Evolutionary conservation across 1,284 basidiomycete species (phyloP).

Genomic region (Pisolithus thermaeus): DNA sequence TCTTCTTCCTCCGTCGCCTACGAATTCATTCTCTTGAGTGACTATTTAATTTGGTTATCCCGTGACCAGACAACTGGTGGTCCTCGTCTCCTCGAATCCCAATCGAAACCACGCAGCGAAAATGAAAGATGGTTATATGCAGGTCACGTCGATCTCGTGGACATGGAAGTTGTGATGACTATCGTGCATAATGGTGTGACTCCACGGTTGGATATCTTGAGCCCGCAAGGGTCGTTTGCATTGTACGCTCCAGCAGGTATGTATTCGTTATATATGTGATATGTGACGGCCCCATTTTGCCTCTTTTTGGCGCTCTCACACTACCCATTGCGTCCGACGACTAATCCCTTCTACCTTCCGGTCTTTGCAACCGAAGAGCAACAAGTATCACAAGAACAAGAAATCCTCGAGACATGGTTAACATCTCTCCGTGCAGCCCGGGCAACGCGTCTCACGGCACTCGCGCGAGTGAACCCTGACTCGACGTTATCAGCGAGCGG

Average conservation of each 20-base stretch:
- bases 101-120: conserved; percentile 16
- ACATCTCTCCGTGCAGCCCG: conserved; percentile 68
- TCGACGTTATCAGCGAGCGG: conserved; percentile 75
- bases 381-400: not conserved
- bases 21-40: conserved; percentile 77
- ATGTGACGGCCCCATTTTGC: not conserved
- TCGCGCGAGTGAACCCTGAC: conserved; percentile 65
- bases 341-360: no score
- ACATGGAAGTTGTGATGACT: conserved; percentile 61
- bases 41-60: conserved; percentile 74
- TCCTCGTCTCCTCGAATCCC: conserved; percentile 11
- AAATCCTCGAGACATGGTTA: conserved; percentile 46
- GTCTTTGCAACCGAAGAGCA: no score
- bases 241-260: conserved; percentile 44
- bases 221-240: conserved; percentile 73
- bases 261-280: not conserved
- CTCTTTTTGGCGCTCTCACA: no score
- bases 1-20: no score
- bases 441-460: conserved; percentile 56
- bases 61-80: conserved; percentile 31
- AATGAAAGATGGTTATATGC: conserved; percentile 65
- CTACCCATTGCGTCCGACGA: conserved; percentile 4
- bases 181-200: conserved; percentile 35
- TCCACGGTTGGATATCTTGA: conserved; percentile 61
- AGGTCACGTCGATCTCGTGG: conserved; percentile 63